Conservation (phyloP, 441 rosid genomes). For the Sinapis alba region DNA sequence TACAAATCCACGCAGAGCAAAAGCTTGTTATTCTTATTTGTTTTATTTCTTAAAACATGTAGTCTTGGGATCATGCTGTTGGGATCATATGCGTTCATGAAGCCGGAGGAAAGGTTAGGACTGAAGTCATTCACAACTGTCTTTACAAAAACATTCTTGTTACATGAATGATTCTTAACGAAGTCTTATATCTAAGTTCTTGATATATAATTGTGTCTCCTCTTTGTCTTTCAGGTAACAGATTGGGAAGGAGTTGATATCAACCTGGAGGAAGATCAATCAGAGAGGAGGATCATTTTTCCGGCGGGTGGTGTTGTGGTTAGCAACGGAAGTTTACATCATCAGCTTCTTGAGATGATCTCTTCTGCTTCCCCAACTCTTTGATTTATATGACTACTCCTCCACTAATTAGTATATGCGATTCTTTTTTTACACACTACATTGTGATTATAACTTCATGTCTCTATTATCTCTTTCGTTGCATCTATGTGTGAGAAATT, state of each 20-base stretch:
- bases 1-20: background rate
- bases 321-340: conserved; percentile 60
- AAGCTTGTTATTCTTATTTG: background rate
- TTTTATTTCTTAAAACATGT: conserved; percentile 22
- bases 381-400: conserved; percentile 15
- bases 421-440: background rate
- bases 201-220: background rate
- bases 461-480: background rate
- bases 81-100: conserved; percentile 86
- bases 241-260: conserved; percentile 76
- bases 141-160: background rate
- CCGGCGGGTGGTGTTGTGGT: conserved; percentile 73
- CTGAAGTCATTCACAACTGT: conserved; percentile 3
- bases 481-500: background rate
- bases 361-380: conserved; percentile 45
- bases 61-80: conserved; percentile 98
- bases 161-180: background rate
- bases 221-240: conserved; percentile 51
- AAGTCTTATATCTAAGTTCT: background rate
- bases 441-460: background rate
- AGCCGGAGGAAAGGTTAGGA: conserved; percentile 87
- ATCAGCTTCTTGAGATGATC: conserved; percentile 53
- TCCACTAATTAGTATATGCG: background rate
- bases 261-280: conserved; percentile 60
- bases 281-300: conserved; percentile 58